phyloP scores from a whole-genome alignment of 495 filamentous ascomycete genomes.

The Penicillium chermesinum region DNA sequence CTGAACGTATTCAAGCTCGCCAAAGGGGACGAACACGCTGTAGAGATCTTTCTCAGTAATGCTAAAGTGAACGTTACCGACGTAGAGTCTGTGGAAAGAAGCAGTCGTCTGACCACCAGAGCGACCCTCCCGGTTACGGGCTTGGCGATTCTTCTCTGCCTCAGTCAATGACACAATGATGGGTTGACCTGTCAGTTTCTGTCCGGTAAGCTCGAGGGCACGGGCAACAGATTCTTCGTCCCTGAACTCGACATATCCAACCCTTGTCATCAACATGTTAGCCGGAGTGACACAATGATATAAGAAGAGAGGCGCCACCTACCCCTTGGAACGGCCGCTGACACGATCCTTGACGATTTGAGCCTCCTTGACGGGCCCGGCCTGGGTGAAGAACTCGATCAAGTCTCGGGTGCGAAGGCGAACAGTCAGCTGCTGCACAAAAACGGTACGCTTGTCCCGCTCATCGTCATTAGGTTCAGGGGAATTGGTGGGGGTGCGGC shows the following conservation, averaged over 20 bases:
- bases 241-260: constrained; percentile 99
- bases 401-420: constrained; percentile 89
- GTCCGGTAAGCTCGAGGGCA: constrained; percentile 97
- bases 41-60: constrained; percentile 95
- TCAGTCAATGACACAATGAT: constrained; percentile 98
- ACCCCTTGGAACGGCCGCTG: constrained; percentile 97
- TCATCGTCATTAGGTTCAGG: constrained; percentile 85
- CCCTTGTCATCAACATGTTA: constrained; percentile 48
- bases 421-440: constrained; percentile 94
- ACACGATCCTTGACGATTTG: constrained; percentile 99
- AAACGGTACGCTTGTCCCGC: constrained; percentile 92
- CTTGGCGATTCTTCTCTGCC: constrained; percentile 98
- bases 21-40: constrained; percentile 97
- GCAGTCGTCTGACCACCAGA: constrained; percentile 65
- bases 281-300: constrained; percentile 1
- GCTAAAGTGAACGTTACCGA: constrained; percentile 99
- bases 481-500: constrained; percentile 47
- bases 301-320: constrained; percentile 27
- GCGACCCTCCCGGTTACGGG: constrained; percentile 70
- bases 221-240: constrained; percentile 87
- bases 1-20: constrained; percentile 95
- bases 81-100: constrained; percentile 97
- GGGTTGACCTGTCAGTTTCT: constrained; percentile 96
- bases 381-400: constrained; percentile 92
- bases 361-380: constrained; percentile 93